Conservation (phyloP, 441 rosid genomes). For the Brassica hybrid region DNA sequence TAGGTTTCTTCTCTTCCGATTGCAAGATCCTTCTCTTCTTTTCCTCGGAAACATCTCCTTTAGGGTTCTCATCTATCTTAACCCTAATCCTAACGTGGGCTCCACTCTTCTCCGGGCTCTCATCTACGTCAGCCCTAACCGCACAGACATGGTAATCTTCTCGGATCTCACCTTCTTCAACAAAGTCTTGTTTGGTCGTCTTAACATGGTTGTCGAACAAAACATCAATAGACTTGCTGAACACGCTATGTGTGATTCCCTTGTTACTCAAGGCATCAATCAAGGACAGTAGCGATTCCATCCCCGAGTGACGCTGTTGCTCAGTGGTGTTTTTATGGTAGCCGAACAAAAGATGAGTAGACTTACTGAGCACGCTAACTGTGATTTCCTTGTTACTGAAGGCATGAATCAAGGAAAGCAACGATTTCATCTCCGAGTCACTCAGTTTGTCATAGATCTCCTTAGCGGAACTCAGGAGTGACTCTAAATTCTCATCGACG, state of each 20-base stretch:
- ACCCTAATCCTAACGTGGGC: neutral
- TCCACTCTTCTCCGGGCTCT: neutral
- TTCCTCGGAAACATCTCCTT: neutral
- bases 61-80: neutral
- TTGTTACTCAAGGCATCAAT: neutral
- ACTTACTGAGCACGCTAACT: neutral
- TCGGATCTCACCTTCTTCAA: conserved; percentile 1
- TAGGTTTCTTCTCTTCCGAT: no score
- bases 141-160: neutral
- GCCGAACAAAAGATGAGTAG: neutral
- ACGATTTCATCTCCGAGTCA: no score
- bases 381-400: neutral
- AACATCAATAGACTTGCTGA: neutral
- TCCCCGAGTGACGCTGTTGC: neutral
- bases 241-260: neutral
- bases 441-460: no score
- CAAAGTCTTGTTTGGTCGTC: neutral
- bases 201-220: neutral
- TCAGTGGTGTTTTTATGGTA: neutral
- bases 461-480: no score
- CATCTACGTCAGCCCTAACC: neutral
- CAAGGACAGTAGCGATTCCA: neutral
- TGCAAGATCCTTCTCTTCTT: no score
- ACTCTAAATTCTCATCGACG: no score
- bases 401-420: neutral